Base-by-base conservation (phyloP, 805 yeast species). In the Grigorovia yakushimaensis region DNA sequence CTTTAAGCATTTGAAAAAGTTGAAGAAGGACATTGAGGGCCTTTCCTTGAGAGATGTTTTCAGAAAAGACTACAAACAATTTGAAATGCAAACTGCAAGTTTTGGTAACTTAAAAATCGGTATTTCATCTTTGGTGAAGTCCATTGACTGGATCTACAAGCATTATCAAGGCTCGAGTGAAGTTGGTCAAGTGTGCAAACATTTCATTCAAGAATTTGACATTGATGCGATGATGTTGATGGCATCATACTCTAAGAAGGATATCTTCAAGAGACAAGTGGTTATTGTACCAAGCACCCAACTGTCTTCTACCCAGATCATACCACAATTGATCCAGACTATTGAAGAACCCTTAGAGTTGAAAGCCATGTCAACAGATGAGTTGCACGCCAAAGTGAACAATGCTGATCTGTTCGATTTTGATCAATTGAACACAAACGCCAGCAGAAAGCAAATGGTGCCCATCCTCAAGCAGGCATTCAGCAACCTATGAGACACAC, bases 391-490 rank as follows among this genome's bases (percentile, higher is more conserved):
- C 17, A 13, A 41, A 6, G 38, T 4, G 10, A 8, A 11, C 3
- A 19, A 27, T 11, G 18, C 20, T 9, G 4, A 24, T 10, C 19
- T 39, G n/a, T 23, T 23, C 17, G 23, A 39, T 5, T 76, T 65
- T 48, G 59, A 67, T 52, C 84, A 83, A 59, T 73, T 71, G 51
- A 79, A 83, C 50, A 56, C 73, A 13, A 61, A 66, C 7, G 89
- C 91, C 1, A 84, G 93, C 35, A 74, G 97, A 56, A 89, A 89
- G 61, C 94, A 85, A 60, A 86, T 88, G 11, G 95, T 86, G 4
- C 97, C 97, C 1, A 59, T 49, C 4, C 35, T 68, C 9, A 58
- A 58, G 30, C 55, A 55, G 17, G 66, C 66, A 0, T 49, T 62
- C 18, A 41, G 52, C 23, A 36, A 21, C 5, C 11, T 46, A 19